Base-by-base conservation (phyloP, 352 stramenopile genomes). In the Phytophthora capsici region DNA sequence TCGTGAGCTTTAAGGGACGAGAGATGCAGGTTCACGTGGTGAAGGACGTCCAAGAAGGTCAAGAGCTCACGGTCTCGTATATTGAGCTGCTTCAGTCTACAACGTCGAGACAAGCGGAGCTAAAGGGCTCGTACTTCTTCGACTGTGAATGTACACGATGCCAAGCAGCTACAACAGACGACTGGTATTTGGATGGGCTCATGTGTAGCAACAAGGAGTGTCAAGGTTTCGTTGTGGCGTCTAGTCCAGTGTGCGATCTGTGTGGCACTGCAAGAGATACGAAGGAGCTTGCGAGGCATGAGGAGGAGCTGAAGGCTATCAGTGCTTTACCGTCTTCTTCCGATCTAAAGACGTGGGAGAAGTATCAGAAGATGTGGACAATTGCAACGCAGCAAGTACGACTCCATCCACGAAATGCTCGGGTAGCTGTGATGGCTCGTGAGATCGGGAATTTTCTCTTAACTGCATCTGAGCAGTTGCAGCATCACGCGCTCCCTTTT, bases 1-100 rank as follows among this genome's bases (percentile, higher is more conserved):
- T 93, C 40, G 79, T 90, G 56, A 90, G 77, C 46, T 93, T 91
- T 45, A 46, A 70, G 4, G 64, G 62, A 9, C 69, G 67, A 30
- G 49, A 84, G 32, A 78, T 91, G 63, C 10, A 56, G 13, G 76
- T 94, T 4, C 80, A 78, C 8, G 60, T 78, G 4, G 69, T 94
- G 22, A 70, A 66, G 43, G 57, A 75, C 4, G 62, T 92, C 1
- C 10, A 62, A 8, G 36, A 38, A 23, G 80, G 70, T 13, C 71
- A 92, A 47, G 86, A 94, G 34, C 75, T 94, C 41, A 88, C 77
- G 40, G 66, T 90, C 38, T 92, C 85, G 26, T 94, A 94, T 56
- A 53, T 89, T 3, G 85, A 94, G 69, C 51, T 94, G 20, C 34
- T 94, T 19, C 69, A 87, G 43, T 82, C 78, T 4, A 82, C 74